These are phyloP conservation scores for Craterostigma plantagineum DNA, from an alignment of 257 asterid species.

Conservation along the genomic window DNA sequence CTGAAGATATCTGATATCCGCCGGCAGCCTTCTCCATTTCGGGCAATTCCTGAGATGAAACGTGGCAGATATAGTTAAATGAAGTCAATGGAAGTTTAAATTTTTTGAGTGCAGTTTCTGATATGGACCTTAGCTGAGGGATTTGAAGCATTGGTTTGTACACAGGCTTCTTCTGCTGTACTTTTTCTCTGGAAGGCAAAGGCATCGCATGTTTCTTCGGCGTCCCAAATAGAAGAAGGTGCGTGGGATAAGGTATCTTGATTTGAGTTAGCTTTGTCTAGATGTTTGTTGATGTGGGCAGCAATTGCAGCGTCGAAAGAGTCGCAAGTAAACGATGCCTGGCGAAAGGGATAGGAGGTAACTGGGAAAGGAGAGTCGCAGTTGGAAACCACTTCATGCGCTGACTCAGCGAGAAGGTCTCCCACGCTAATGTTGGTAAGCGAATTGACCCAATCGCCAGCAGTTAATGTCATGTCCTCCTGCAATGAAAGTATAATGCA, in stretches of 20 bases:
- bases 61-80: background rate
- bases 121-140: conserved; percentile 36
- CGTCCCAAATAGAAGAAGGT: conserved; percentile 81
- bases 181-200: conserved; percentile 44
- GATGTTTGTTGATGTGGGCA: conserved; percentile 75
- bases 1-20: conserved; percentile 10
- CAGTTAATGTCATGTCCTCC: conserved; percentile 29
- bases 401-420: conserved; percentile 49
- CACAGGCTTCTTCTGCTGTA: no score
- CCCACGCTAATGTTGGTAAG: conserved; percentile 76
- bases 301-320: conserved; percentile 98
- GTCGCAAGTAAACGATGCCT: conserved; percentile 65
- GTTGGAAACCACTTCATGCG: conserved; percentile 20
- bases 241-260: conserved; percentile 22
- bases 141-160: conserved; percentile 10
- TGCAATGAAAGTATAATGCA: conserved; percentile 10
- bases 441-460: conserved; percentile 86
- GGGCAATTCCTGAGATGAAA: conserved; percentile 15
- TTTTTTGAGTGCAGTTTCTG: background rate
- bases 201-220: conserved; percentile 94
- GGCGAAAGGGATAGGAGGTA: conserved; percentile 30
- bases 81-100: no score
- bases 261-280: conserved; percentile 29
- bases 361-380: conserved; percentile 23
- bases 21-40: conserved; percentile 14